Conservation (phyloP, 345 rosid genomes). For the Odontarrhena argentea region DNA sequence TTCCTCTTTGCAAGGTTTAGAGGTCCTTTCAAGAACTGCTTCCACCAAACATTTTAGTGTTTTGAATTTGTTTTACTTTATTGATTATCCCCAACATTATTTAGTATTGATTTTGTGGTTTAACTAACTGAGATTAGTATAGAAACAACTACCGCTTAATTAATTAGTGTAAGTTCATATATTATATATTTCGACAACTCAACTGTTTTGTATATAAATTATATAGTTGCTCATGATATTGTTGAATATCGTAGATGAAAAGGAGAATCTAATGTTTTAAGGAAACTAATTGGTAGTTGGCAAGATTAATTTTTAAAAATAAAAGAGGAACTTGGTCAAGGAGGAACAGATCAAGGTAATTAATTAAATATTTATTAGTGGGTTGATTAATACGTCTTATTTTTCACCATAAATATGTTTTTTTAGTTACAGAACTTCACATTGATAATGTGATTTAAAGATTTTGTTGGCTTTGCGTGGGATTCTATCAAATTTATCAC, state of each 20-base stretch:
- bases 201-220: not conserved
- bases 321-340: slow-evolving; percentile 15
- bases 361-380: not conserved
- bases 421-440: no score
- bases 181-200: not conserved
- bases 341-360: not conserved
- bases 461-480: no score
- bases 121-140: slow-evolving; percentile 35
- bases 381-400: not conserved
- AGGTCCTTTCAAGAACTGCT: slow-evolving; percentile 41
- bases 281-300: slow-evolving; percentile 12
- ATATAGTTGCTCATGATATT: not conserved
- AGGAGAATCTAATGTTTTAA: slow-evolving; percentile 12
- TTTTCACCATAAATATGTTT: no score
- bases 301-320: not conserved
- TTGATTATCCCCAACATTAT: slow-evolving; percentile 6
- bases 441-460: no score
- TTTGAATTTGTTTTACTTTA: slow-evolving; percentile 16
- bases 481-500: no score
- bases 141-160: slow-evolving; percentile 17
- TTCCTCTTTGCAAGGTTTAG: slow-evolving; percentile 32
- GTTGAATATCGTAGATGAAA: not conserved
- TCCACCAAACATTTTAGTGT: slow-evolving; percentile 35
- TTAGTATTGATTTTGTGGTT: slow-evolving; percentile 34
- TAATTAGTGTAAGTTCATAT: slow-evolving; percentile 11